phyloP scores from a whole-genome alignment of 1,284 basidiomycete species.

The Austroboletus novae-zelandiae region DNA sequence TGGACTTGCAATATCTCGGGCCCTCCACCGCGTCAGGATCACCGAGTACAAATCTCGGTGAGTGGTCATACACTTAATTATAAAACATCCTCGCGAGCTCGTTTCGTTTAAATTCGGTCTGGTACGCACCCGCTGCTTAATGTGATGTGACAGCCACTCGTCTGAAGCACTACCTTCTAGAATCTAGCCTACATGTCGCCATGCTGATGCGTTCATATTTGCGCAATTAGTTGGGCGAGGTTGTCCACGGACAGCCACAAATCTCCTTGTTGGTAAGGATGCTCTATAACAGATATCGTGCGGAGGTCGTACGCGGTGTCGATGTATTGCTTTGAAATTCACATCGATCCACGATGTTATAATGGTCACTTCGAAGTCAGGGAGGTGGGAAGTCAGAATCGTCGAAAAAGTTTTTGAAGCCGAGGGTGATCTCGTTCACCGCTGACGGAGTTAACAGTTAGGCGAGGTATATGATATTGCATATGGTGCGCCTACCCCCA shows the following conservation, averaged over 20 bases:
- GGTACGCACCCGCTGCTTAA: slow-evolving; percentile 15
- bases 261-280: slow-evolving; percentile 6
- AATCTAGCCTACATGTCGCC: slow-evolving; percentile 14
- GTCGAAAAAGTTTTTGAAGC: slow-evolving; percentile 13
- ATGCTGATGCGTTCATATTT: slow-evolving; percentile 9
- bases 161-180: slow-evolving; percentile 20
- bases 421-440: slow-evolving; percentile 25
- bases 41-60: not conserved
- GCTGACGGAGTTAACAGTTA: slow-evolving; percentile 28
- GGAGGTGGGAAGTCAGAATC: slow-evolving; percentile 12
- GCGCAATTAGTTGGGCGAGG: slow-evolving; percentile 10
- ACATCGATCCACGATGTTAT: slow-evolving; percentile 3
- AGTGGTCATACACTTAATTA: not conserved
- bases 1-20: too few relatives aligned
- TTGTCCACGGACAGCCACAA: slow-evolving; percentile 6
- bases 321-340: slow-evolving; percentile 7
- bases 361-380: slow-evolving; percentile 21
- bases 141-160: slow-evolving; percentile 13
- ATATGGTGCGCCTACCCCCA: slow-evolving; percentile 18
- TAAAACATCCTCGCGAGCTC: not conserved
- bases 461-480: slow-evolving; percentile 9
- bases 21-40: not conserved
- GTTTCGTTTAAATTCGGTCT: too few relatives aligned
- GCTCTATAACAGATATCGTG: slow-evolving; percentile 18
- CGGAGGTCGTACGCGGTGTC: slow-evolving; percentile 11